Conservation (phyloP, 2,329 filamentous ascomycete genomes). For the Ophiocordyceps camponoti-leonardi region DNA sequence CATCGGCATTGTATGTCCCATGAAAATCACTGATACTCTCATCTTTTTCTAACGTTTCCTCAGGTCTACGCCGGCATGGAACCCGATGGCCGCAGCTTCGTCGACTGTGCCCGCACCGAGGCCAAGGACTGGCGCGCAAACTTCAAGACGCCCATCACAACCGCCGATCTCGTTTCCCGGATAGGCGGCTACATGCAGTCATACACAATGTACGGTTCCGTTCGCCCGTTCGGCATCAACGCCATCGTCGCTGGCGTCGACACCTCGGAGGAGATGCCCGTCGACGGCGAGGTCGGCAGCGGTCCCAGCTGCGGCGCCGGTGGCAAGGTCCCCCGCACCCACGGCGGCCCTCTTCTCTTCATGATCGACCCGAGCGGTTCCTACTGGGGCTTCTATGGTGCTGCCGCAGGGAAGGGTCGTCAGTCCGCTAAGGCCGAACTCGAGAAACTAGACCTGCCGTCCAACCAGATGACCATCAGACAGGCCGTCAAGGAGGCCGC, state of each 20-base stretch:
- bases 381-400: slow-evolving; percentile 98
- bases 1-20: slow-evolving; percentile 63
- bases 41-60: background rate
- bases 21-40: background rate
- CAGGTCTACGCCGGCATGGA: slow-evolving; percentile 89
- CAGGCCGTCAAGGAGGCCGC: slow-evolving; percentile 94
- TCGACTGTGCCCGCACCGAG: slow-evolving; percentile 87
- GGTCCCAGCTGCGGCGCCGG: slow-evolving; percentile 68
- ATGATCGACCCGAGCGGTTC: slow-evolving; percentile 97
- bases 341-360: slow-evolving; percentile 86
- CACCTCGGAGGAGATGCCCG: slow-evolving; percentile 65
- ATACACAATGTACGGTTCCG: slow-evolving; percentile 93
- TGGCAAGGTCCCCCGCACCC: slow-evolving; percentile 57
- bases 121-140: slow-evolving; percentile 76
- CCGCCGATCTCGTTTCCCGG: slow-evolving; percentile 71
- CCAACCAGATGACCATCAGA: slow-evolving; percentile 58
- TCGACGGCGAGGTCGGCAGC: slow-evolving; percentile 78
- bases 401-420: slow-evolving; percentile 89
- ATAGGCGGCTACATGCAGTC: slow-evolving; percentile 95
- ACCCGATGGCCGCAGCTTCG: slow-evolving; percentile 89
- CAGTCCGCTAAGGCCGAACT: slow-evolving; percentile 96
- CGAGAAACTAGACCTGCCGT: slow-evolving; percentile 84
- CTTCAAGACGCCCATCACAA: slow-evolving; percentile 90
- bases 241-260: slow-evolving; percentile 91
- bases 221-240: slow-evolving; percentile 91